phyloP scores from a whole-genome alignment of 768 basidiomycete genomes.

The Rubroboletus satanas region DNA sequence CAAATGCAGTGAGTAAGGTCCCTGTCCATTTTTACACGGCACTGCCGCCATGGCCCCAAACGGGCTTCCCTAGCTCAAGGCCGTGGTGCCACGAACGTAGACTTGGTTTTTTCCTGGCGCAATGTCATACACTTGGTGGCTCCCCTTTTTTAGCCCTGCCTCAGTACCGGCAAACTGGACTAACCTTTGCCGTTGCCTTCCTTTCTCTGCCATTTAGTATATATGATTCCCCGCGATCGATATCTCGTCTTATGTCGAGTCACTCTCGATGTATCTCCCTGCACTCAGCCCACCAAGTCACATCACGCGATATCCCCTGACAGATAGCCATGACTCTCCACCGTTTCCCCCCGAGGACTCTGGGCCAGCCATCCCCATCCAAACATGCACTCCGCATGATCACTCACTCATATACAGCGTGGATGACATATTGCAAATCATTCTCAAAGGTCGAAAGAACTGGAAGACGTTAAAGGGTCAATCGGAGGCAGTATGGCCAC shows the following conservation, averaged over 20 bases:
- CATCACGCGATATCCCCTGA: background rate
- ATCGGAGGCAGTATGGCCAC: conserved; percentile 77
- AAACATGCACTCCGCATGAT: conserved; percentile 12
- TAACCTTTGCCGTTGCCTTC: conserved; percentile 18
- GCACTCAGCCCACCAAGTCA: conserved; percentile 2
- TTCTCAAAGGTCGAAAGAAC: conserved; percentile 65
- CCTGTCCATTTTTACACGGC: background rate
- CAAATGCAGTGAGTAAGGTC: background rate
- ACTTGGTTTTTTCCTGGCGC: background rate
- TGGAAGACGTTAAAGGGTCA: conserved; percentile 69
- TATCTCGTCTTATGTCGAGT: conserved; percentile 2
- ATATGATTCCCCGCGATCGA: conserved; percentile 17
- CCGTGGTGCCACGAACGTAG: background rate
- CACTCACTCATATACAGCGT: conserved; percentile 21
- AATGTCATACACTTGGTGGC: conserved; percentile 10
- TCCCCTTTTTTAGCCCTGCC: conserved; percentile 12
- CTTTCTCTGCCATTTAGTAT: conserved; percentile 14
- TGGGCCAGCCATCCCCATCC: background rate
- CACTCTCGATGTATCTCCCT: conserved; percentile 17
- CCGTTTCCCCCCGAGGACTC: conserved; percentile 2
- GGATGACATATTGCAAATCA: conserved; percentile 58
- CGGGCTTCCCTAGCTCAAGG: conserved; percentile 7
- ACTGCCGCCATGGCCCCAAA: conserved; percentile 10
- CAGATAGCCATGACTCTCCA: background rate
- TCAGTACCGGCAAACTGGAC: conserved; percentile 20